Conservation (phyloP, 495 filamentous ascomycete genomes). For the Elasticomyces elasticus region DNA sequence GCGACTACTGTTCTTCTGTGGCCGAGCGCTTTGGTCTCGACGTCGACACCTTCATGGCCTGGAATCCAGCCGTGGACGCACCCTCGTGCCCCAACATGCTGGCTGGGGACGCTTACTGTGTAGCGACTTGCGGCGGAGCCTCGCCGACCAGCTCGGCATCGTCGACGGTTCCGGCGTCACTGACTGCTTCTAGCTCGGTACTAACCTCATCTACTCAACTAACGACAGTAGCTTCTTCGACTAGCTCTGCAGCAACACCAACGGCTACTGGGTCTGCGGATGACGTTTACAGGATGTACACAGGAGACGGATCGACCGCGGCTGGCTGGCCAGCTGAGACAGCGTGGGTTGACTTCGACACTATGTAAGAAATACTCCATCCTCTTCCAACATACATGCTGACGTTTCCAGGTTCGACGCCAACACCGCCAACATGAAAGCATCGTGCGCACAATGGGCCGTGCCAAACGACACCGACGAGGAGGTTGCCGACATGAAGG, state of each 20-base stretch:
- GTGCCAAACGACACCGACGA: slow-evolving; percentile 10
- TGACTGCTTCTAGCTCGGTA: background rate
- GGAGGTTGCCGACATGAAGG: slow-evolving; percentile 56
- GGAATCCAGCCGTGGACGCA: slow-evolving; percentile 25
- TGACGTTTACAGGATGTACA: slow-evolving; percentile 9
- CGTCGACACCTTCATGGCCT: slow-evolving; percentile 6
- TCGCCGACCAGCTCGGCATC: background rate
- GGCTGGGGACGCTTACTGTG: slow-evolving; percentile 10
- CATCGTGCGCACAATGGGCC: slow-evolving; percentile 6
- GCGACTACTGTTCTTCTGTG: slow-evolving; percentile 6
- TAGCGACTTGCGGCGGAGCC: slow-evolving; percentile 3
- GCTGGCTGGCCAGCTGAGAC: slow-evolving; percentile 12
- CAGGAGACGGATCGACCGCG: slow-evolving; percentile 8
- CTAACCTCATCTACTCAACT: background rate
- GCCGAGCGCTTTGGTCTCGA: background rate
- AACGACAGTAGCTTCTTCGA: slow-evolving; percentile 1
- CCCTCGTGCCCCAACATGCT: slow-evolving; percentile 15
- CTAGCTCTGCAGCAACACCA: background rate
- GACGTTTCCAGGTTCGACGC: background rate
- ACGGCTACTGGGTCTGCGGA: background rate
- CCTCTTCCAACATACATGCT: background rate
- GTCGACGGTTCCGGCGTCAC: background rate
- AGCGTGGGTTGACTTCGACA: slow-evolving; percentile 7
- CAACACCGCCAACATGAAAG: slow-evolving; percentile 7
- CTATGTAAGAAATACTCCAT: slow-evolving; percentile 2